Conservation (phyloP, 78 protist genomes). For the Dictyostelium capitatum region DNA sequence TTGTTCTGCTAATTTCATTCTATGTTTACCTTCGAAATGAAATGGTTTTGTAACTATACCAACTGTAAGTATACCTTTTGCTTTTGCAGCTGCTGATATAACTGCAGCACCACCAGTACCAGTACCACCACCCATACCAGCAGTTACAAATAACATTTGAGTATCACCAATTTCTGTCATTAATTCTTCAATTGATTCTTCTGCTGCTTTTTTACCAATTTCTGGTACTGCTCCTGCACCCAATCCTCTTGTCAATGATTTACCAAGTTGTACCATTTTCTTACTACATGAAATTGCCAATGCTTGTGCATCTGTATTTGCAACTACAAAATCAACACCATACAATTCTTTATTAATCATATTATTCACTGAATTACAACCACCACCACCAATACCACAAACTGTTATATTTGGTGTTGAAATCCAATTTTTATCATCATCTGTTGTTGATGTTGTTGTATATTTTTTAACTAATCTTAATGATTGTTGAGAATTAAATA, state of each 20-base stretch:
- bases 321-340: constrained; percentile 86
- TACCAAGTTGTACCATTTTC: constrained; percentile 85
- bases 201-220: constrained; percentile 86
- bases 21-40: constrained; percentile 85
- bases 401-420: constrained; percentile 75
- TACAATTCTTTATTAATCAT: constrained; percentile 76
- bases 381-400: constrained; percentile 90
- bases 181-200: constrained; percentile 81
- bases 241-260: constrained; percentile 83
- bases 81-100: constrained; percentile 79
- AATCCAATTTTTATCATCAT: constrained; percentile 70
- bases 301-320: constrained; percentile 94
- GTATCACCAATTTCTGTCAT: constrained; percentile 65
- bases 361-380: constrained; percentile 89
- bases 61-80: constrained; percentile 84
- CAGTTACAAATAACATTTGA: constrained; percentile 91
- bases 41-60: constrained; percentile 89
- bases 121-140: constrained; percentile 96
- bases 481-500: not conserved
- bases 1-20: constrained; percentile 76
- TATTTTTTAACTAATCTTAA: constrained; percentile 35
- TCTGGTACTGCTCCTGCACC: constrained; percentile 92
- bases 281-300: constrained; percentile 68
- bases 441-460: constrained; percentile 17
- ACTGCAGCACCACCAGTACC: constrained; percentile 95